Conservation (phyloP, 495 filamentous ascomycete species). For the Tirmania nivea region DNA sequence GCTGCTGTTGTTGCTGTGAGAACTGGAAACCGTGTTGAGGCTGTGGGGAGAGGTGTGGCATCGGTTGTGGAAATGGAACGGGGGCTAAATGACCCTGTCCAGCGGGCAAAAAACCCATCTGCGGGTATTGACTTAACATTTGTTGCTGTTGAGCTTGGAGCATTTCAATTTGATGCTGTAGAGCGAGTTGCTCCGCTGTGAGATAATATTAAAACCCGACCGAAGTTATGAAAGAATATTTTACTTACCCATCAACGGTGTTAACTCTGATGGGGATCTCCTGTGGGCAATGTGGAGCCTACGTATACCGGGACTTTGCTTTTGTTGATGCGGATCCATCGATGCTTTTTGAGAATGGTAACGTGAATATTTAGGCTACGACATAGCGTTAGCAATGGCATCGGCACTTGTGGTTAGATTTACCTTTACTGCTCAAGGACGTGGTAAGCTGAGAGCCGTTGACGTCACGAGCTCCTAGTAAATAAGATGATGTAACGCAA, state of each 20-base stretch:
- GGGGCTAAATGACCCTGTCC: conserved; percentile 47
- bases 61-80: conserved; percentile 40
- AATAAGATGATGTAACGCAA: not conserved
- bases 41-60: conserved; percentile 53
- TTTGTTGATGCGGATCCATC: conserved; percentile 71
- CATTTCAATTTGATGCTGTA: conserved; percentile 96
- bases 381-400: not conserved
- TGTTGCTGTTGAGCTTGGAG: conserved; percentile 97
- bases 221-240: conserved; percentile 5
- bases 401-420: not conserved
- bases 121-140: conserved; percentile 87
- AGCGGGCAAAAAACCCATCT: conserved; percentile 79
- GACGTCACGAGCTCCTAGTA: not conserved
- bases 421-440: not conserved
- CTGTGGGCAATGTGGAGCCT: conserved; percentile 94
- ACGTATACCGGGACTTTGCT: conserved; percentile 60
- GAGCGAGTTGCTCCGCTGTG: conserved; percentile 89
- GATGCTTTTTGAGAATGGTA: conserved; percentile 1
- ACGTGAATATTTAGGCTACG: not conserved
- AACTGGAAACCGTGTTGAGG: conserved; percentile 66
- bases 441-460: not conserved
- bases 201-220: conserved; percentile 2
- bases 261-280: conserved; percentile 91
- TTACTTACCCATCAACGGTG: conserved; percentile 92
- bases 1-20: conserved; percentile 54